phyloP scores from a whole-genome alignment of 2,329 filamentous ascomycete genomes.

The Hypoxylon sp. region DNA sequence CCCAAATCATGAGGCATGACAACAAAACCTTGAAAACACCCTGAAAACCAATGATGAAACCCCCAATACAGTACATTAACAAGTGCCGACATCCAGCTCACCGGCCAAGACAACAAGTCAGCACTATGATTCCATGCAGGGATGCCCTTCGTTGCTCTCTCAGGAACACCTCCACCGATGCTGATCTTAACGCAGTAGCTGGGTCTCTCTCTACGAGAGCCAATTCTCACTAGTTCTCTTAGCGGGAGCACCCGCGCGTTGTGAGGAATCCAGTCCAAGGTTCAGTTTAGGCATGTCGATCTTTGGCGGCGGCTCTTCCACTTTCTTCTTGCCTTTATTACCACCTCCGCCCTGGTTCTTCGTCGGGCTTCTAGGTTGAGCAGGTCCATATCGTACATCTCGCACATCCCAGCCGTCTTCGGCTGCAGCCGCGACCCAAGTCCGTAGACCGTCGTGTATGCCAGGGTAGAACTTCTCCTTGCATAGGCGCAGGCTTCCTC shows the following conservation, averaged over 20 bases:
- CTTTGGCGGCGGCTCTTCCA: constrained; percentile 70
- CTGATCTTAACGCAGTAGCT: constrained; percentile 39
- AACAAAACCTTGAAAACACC: constrained; percentile 37
- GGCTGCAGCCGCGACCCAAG: constrained; percentile 88
- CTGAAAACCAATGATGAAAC: constrained; percentile 33
- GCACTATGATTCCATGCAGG: constrained; percentile 21
- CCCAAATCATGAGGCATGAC: constrained; percentile 41
- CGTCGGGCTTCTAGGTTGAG: constrained; percentile 60
- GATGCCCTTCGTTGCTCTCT: constrained; percentile 15
- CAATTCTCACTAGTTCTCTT: constrained; percentile 50
- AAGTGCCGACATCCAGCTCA: constrained; percentile 36
- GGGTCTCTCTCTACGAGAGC: constrained; percentile 52
- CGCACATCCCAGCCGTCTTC: constrained; percentile 91
- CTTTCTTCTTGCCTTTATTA: constrained; percentile 62
- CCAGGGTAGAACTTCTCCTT: constrained; percentile 98
- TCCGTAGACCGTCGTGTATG: constrained; percentile 89
- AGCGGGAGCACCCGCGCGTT: constrained; percentile 39
- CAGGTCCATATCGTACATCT: constrained; percentile 81
- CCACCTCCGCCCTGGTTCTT: constrained; percentile 60
- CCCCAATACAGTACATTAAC: constrained; percentile 39
- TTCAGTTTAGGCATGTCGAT: constrained; percentile 73
- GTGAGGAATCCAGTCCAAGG: constrained; percentile 58
- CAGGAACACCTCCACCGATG: constrained; percentile 17
- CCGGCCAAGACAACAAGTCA: constrained; percentile 32
- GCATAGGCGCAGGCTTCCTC: constrained; percentile 86